Evolutionary conservation across 129 eudicot species (phyloP), one percentile per base, ranked within the genome.

Genomic region (Calendula officinalis): DNA sequence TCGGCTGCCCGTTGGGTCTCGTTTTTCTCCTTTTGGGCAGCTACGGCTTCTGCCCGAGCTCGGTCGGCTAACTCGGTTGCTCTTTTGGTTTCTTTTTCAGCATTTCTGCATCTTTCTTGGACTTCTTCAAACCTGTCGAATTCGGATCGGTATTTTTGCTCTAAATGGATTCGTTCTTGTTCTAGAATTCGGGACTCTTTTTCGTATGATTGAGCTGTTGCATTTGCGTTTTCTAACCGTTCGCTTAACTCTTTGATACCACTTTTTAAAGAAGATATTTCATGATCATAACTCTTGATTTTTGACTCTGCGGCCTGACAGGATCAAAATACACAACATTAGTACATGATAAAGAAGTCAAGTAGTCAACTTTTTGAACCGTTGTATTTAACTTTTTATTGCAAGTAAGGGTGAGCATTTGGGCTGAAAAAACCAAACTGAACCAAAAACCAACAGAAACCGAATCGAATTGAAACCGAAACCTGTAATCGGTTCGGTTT

Each of bases 301-400:
- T 80, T 94, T 7, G 99, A 94, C 40, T 89, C 95, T 12, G 99
- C 95, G 73, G 90, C 90, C 99, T 94, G 86, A 76, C 84, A 76
- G 17, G 49, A 57, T 66, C 60, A 74, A 7, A 48, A 53, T 38
- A 66, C 35, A 57, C 8, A 38, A 14, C 10, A 37, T 56, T 38
- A 48, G 43, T 37, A 58, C 43, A 59, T 58, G 32, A 38, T 27
- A 48, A 47, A 58, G 17, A 57, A 57, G 45, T 64, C 59, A 55
- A 44, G 65, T 35, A 22, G 46, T 33, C 5, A 39, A 7, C 58
- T 3, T 45, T 68, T 10, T 16, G 16, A 50, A 46, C 38, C 58
- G 22, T 16, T 37, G 14, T 47, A 37, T 7, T 58, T 22, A 22
- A 33, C 36, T 47, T 68, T 68, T 15, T 14, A 8, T 68, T 68